Base-by-base conservation (phyloP, 2,329 filamentous ascomycete genomes). In the Colletotrichum gloeosporioides region DNA sequence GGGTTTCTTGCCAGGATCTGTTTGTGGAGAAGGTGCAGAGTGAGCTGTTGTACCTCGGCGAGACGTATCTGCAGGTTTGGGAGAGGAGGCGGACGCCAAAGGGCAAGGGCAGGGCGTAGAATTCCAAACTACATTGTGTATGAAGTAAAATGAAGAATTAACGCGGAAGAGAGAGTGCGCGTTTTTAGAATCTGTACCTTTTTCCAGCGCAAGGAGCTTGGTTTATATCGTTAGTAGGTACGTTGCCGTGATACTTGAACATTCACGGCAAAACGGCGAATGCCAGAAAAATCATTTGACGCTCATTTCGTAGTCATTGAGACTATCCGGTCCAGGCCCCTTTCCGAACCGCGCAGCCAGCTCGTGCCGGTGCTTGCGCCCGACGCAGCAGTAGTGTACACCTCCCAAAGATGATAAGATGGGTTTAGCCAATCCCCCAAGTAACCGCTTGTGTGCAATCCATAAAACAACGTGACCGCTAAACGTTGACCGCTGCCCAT, bases 21-120 rank as follows among this genome's bases (percentile, higher is more conserved):
- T 98, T 94, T 83, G 96, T 99, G 8, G 95, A 98, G 83, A 93
- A 93, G 85, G 94, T 97, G 25, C 94, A 96, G 85, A 95, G 92
- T 78, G 96, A 99, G 88, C 90, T 98, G 80, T 84, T 99, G 79
- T 98, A 98, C 82, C 94, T 98, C 0, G 95, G 96, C 69, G 97
- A 99, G 89, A 95, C 95, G 72, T 99, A 99, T 88, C 86, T 99
- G 75, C 98, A 99, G 91, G 92, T 99, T 61, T 99, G 97, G 97
- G 97, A 99, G 88, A 90, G 94, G 84, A 91, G 96, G 85, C 93
- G 91, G 82, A 88, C 87, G 77, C 83, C 86, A 16, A 86, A 84
- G 79, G 81, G 79, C 7, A 86, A 85, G 80, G 83, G 83, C 53
- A 89, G 86, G 78, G 83, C 80, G 44, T 69, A 55, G 61, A 6